Evolutionary conservation across 1,284 basidiomycete genomes (phyloP).

Genomic region (Porphyrellus sp.): DNA sequence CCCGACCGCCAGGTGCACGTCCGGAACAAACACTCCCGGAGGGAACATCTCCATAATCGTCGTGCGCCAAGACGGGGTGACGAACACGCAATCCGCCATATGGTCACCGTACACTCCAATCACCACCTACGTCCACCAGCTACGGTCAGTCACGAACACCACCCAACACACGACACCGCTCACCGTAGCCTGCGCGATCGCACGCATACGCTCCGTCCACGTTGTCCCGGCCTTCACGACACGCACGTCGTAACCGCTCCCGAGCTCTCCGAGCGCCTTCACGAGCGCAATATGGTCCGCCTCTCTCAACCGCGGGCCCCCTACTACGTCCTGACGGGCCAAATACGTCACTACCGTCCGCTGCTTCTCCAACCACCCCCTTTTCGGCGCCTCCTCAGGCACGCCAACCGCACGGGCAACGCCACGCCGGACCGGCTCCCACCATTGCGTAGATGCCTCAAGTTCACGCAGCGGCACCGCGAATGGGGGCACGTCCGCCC

Average conservation of each 20-base stretch:
- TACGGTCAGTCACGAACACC: background rate
- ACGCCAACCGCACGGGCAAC: constrained; percentile 52
- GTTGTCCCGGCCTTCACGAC: constrained; percentile 52
- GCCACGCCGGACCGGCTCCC: constrained; percentile 61
- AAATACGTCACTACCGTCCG: constrained; percentile 72
- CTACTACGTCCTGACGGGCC: constrained; percentile 54
- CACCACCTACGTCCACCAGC: constrained; percentile 33
- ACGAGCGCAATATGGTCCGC: constrained; percentile 55
- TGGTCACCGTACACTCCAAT: constrained; percentile 72
- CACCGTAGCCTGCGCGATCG: constrained; percentile 72
- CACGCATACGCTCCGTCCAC: constrained; percentile 60
- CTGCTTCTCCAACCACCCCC: constrained; percentile 24
- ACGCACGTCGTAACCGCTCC: constrained; percentile 60
- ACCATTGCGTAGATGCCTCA: constrained; percentile 60
- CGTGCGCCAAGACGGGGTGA: constrained; percentile 56
- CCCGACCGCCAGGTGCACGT: constrained; percentile 60
- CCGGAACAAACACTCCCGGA: constrained; percentile 64
- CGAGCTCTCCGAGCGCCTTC: constrained; percentile 49
- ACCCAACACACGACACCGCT: constrained; percentile 24
- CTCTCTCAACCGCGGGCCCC: constrained; percentile 41
- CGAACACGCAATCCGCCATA: constrained; percentile 69
- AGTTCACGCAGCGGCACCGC: constrained; percentile 62
- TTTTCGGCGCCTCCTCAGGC: constrained; percentile 31
- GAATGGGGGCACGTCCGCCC: constrained; percentile 40
- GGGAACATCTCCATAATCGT: constrained; percentile 81